These are phyloP conservation scores for Calonectria leucothoes DNA, from an alignment of 2,329 filamentous ascomycete species.

Conservation along the genomic window DNA sequence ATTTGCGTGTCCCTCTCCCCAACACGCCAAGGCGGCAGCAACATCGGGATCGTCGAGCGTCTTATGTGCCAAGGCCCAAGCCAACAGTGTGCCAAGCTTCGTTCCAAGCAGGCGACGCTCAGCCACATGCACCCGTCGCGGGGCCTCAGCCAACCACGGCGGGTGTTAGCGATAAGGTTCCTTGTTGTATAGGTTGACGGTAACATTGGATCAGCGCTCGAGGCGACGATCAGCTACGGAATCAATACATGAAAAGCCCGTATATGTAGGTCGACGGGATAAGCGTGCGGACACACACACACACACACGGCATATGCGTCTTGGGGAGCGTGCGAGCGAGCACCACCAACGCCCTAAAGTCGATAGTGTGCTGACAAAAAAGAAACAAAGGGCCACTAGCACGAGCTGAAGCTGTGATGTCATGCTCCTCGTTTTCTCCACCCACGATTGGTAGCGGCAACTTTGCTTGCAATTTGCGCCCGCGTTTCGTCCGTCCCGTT, in stretches of 20 bases:
- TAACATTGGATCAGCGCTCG: background rate
- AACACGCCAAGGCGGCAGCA: background rate
- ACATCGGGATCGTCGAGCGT: background rate
- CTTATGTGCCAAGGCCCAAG: background rate
- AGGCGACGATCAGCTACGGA: background rate
- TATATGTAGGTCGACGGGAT: constrained; percentile 9
- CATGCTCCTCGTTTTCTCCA: background rate
- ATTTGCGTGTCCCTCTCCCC: background rate
- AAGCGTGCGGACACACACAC: background rate
- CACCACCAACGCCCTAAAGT: background rate
- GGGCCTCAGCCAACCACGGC: background rate
- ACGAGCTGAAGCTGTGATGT: constrained; percentile 6
- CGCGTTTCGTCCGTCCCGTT: no score
- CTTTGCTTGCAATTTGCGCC: background rate
- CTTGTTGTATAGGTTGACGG: background rate
- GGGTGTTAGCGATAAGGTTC: background rate
- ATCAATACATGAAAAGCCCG: constrained; percentile 3
- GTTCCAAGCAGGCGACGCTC: constrained; percentile 8
- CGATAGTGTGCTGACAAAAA: background rate
- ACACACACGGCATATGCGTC: background rate
- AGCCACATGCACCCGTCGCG: constrained; percentile 5
- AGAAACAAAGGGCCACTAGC: background rate
- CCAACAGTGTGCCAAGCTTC: constrained; percentile 17
- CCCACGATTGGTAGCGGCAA: background rate
- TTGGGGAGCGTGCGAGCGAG: background rate